Evolutionary conservation across 73 alveolate genomes (phyloP).

Genomic region (Paramecium octaurelia): DNA sequence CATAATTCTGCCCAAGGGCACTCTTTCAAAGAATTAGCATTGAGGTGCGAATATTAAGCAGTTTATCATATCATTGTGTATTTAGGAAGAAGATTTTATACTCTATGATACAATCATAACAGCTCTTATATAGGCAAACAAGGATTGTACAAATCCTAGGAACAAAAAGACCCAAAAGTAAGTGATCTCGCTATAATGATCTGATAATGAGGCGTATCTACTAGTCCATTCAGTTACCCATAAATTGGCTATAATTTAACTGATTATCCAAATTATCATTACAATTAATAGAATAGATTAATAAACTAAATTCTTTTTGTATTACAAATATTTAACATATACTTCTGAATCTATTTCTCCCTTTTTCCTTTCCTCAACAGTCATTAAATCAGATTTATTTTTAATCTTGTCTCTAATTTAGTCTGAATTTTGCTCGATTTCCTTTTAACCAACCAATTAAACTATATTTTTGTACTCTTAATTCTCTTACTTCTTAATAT

Average conservation of each 20-base stretch:
- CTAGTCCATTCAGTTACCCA: constrained; percentile 55
- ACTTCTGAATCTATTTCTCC: constrained; percentile 55
- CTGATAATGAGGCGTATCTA: not conserved
- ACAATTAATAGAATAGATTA: not conserved
- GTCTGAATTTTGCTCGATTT: not conserved
- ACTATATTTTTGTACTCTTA: not conserved
- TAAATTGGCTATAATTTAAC: constrained; percentile 33
- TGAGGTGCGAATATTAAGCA: constrained; percentile 84
- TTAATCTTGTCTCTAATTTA: not conserved
- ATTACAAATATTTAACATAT: constrained; percentile 36
- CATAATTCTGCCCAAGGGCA: constrained; percentile 94
- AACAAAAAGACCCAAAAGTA: not conserved
- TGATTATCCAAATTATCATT: constrained; percentile 2
- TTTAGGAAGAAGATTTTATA: constrained; percentile 3
- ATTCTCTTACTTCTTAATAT: not conserved
- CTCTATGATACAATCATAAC: not conserved
- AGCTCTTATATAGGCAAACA: constrained; percentile 45
- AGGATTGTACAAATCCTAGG: not conserved
- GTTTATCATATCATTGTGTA: constrained; percentile 69
- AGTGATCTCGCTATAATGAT: not conserved
- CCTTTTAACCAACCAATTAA: no score
- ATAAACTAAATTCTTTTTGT: not conserved
- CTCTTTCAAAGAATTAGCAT: constrained; percentile 91
- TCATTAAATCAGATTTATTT: constrained; percentile 15
- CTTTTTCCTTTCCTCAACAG: constrained; percentile 60